Evolutionary conservation across 345 rosid genomes (phyloP).

Genomic region (Euphorbia peplus): DNA sequence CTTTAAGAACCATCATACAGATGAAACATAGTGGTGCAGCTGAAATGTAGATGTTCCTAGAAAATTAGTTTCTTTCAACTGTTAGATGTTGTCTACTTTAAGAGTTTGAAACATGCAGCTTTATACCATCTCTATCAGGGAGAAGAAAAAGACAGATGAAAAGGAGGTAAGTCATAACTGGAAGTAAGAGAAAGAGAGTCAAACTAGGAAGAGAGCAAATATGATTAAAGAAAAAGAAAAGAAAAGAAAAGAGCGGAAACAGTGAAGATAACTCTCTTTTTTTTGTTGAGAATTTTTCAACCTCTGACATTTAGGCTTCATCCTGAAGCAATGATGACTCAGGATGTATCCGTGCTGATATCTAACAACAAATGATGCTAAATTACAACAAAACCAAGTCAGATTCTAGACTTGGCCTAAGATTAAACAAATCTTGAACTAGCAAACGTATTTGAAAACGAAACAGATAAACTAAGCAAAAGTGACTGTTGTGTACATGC

Average conservation of each 20-base stretch:
- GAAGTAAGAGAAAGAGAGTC: not conserved
- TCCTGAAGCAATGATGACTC: not conserved
- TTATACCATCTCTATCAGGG: not conserved
- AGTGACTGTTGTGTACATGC: not conserved
- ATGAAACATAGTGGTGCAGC: not conserved
- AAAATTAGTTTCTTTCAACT: not conserved
- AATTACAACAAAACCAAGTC: not conserved
- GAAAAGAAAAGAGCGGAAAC: not conserved
- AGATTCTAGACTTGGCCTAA: not conserved
- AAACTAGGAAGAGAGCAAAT: not conserved
- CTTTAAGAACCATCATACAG: not conserved
- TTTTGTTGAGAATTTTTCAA: not conserved
- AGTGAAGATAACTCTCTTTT: not conserved
- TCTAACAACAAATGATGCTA: not conserved
- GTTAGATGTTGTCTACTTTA: not conserved
- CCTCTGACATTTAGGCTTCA: not conserved
- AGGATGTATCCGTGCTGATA: not conserved
- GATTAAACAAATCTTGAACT: not conserved
- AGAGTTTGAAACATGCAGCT: not conserved
- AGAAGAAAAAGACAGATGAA: not conserved
- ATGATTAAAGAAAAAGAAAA: not conserved
- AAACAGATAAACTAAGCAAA: not conserved
- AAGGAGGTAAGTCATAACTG: not conserved
- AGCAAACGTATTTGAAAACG: not conserved
- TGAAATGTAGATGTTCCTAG: not conserved